Evolutionary conservation across 129 eudicot species (phyloP), one percentile per base, ranked within the genome.

Genomic region (Centella asiatica): DNA sequence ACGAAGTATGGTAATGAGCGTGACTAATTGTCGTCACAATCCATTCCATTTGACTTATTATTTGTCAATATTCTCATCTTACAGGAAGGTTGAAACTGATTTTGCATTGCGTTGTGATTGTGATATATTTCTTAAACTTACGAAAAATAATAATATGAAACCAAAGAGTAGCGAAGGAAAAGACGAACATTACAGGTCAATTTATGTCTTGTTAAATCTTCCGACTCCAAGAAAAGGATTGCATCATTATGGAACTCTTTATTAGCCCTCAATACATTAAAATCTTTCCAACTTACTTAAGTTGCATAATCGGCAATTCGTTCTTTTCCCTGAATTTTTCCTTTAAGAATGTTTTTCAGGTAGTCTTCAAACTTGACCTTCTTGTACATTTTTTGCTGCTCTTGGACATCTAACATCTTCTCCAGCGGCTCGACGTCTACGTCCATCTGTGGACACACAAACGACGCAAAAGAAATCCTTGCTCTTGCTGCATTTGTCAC

Each of bases 391-490:
- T 14, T 67, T 2, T 67, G 74, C 11, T 5, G 67, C 22, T 39
- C 6, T 17, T 44, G 20, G 24, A 45, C 54, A 13, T 57, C 67
- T 57, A 72, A 45, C 70, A 72, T 63, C 2, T 64, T 17, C 33
- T 57, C 59, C 24, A 64, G 12, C 0, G 79, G 66, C 5, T 50
- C 60, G 6, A 74, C 27, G 26, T 49, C 63, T 7, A 49, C 18
- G 62, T 74, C 65, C 2, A 53, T 42, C 17, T 62, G 61, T 1
- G 69, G 78, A 40, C 52, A 5, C 1, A 74, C 34, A 20, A 74
- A 74, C 37, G 73, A 39, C 19, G 78, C 78, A 5, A 74, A 7
- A 1, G 74, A 67, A 3, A 68, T 62, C 40, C 74, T 68, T 4
- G 49, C 34, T 14, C 47, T 68, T 2, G 13, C 19, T n/a, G 44